Conservation (phyloP, 768 basidiomycete species). For the Lentinus tigrinus region DNA sequence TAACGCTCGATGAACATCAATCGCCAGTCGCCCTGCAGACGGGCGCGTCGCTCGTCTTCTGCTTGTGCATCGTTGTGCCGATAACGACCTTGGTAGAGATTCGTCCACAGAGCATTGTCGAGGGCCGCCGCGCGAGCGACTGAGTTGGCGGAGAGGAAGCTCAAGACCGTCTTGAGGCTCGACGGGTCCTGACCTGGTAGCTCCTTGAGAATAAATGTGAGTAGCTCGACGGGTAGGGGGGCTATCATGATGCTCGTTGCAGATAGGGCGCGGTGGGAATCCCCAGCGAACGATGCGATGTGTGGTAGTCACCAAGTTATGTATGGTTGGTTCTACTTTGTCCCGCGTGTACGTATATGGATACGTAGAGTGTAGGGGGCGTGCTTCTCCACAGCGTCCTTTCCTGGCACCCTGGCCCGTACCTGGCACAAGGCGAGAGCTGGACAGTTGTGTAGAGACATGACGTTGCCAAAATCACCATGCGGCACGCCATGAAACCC, state of each 20-base stretch:
- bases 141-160: constrained; percentile 39
- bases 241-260: neutral
- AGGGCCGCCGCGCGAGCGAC: constrained; percentile 46
- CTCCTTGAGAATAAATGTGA: constrained; percentile 35
- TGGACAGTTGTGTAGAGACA: too few species aligned
- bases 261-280: neutral
- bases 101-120: constrained; percentile 45
- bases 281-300: too few species aligned
- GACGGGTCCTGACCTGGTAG: constrained; percentile 17
- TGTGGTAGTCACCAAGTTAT: too few species aligned
- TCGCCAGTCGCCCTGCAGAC: constrained; percentile 1
- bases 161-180: constrained; percentile 35
- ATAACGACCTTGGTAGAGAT: constrained; percentile 52
- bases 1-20: constrained; percentile 11
- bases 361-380: too few species aligned
- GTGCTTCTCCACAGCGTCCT: too few species aligned
- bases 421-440: too few species aligned
- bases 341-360: too few species aligned
- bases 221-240: constrained; percentile 35
- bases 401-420: too few species aligned
- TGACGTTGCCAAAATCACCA: too few species aligned
- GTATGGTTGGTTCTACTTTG: too few species aligned
- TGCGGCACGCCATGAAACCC: too few species aligned
- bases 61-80: constrained; percentile 35
- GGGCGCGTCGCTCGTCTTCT: constrained; percentile 37